Conservation (phyloP, 2,329 filamentous ascomycete genomes). For the Cephalotrichum gorgonifer region DNA sequence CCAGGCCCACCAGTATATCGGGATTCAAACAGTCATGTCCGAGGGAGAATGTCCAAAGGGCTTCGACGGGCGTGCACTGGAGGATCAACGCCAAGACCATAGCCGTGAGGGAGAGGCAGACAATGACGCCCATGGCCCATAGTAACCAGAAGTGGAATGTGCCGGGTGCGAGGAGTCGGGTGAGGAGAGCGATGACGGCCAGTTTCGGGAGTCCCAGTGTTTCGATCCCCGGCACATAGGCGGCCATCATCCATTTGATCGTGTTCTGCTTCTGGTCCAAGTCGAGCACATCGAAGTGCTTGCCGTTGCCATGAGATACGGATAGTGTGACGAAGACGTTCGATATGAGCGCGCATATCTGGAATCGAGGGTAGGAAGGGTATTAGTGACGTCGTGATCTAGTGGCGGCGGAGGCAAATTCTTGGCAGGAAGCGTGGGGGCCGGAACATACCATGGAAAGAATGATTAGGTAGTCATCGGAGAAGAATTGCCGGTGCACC, state of each 20-base stretch:
- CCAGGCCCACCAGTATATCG: constrained; percentile 6
- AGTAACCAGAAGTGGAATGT: constrained; percentile 10
- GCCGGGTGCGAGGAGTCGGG: constrained; percentile 14
- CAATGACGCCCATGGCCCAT: constrained; percentile 12
- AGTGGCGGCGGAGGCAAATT: no score
- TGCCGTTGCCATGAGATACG: constrained; percentile 12
- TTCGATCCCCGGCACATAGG: constrained; percentile 15
- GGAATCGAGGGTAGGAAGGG: neutral
- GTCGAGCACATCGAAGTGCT: constrained; percentile 9
- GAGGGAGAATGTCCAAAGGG: constrained; percentile 13
- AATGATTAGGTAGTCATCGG: constrained; percentile 11
- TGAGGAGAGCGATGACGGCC: constrained; percentile 15
- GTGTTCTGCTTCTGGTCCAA: constrained; percentile 7
- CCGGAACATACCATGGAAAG: constrained; percentile 2
- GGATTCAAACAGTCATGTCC: constrained; percentile 9
- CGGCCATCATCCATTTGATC: constrained; percentile 13
- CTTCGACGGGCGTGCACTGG: constrained; percentile 13
- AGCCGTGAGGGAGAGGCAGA: constrained; percentile 9
- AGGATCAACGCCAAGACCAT: constrained; percentile 12
- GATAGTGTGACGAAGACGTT: constrained; percentile 10
- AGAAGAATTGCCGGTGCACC: constrained; percentile 8
- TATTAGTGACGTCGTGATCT: no score
- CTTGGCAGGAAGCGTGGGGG: no score
- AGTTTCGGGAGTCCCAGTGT: constrained; percentile 18
- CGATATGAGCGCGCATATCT: constrained; percentile 9